Evolutionary conservation across 108 stramenopile species (phyloP).

Genomic region (Mediolabrus comicus): DNA sequence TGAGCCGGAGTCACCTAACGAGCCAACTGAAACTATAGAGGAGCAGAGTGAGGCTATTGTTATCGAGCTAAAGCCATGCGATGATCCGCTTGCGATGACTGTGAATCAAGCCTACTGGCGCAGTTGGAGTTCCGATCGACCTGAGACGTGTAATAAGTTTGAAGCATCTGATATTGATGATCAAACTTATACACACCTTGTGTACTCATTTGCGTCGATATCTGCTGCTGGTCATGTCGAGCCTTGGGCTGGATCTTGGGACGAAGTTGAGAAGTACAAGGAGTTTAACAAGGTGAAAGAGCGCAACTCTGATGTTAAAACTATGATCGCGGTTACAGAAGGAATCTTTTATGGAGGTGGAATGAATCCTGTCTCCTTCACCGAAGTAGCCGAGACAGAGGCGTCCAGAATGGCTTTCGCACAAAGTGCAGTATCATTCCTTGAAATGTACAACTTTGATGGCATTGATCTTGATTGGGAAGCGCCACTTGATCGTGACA

Average conservation of each 20-base stretch:
- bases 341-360: slow-evolving; percentile 49
- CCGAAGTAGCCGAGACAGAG: slow-evolving; percentile 39
- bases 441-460: slow-evolving; percentile 49
- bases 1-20: slow-evolving; percentile 11
- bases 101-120: slow-evolving; percentile 55
- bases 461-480: slow-evolving; percentile 58
- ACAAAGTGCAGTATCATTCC: slow-evolving; percentile 41
- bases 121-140: slow-evolving; percentile 47
- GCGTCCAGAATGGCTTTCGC: slow-evolving; percentile 44
- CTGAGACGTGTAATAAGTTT: slow-evolving; percentile 47
- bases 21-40: slow-evolving; percentile 7
- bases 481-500: slow-evolving; percentile 33
- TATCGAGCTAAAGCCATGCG: slow-evolving; percentile 44
- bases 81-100: slow-evolving; percentile 52
- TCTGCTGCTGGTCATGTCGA: slow-evolving; percentile 43
- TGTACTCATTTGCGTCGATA: slow-evolving; percentile 50
- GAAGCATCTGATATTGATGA: slow-evolving; percentile 47
- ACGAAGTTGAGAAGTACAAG: slow-evolving; percentile 49
- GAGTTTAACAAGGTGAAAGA: slow-evolving; percentile 52
- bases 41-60: slow-evolving; percentile 29
- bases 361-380: slow-evolving; percentile 46
- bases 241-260: slow-evolving; percentile 49
- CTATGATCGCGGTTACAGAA: slow-evolving; percentile 48
- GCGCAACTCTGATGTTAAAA: slow-evolving; percentile 40
- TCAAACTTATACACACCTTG: slow-evolving; percentile 44